Percentiles rank a stretch among this genome's conserved stretches.
These are phyloP conservation scores for Diaporthe batatas DNA, from an alignment of 2,329 filamentous ascomycete species.

Conservation along the genomic window DNA sequence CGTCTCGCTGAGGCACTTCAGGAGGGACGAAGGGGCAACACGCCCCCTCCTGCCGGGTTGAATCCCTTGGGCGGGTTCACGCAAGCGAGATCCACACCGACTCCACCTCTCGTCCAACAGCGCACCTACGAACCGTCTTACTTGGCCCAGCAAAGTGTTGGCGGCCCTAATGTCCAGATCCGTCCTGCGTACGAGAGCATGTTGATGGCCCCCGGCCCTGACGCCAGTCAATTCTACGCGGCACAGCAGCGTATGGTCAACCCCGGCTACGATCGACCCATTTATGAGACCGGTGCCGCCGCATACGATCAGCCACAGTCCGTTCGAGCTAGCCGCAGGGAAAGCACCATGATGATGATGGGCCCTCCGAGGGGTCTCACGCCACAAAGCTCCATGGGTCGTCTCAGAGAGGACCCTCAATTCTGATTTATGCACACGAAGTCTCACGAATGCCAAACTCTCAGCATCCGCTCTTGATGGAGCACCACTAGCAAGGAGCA, in stretches of 20 bases:
- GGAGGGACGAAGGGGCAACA: slow-evolving; percentile 56
- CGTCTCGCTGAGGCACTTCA: slow-evolving; percentile 58
- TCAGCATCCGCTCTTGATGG: slow-evolving; percentile 22
- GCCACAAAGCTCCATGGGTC: slow-evolving; percentile 65
- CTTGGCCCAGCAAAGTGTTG: slow-evolving; percentile 52
- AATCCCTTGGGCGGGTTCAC: slow-evolving; percentile 46
- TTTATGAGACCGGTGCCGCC: slow-evolving; percentile 49
- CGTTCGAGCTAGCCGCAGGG: slow-evolving; percentile 64
- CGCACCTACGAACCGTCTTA: slow-evolving; percentile 61
- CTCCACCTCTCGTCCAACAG: slow-evolving; percentile 57
- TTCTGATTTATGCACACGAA: slow-evolving; percentile 51
- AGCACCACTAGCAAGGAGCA: slow-evolving; percentile 18
- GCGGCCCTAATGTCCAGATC: slow-evolving; percentile 48
- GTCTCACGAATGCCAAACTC: slow-evolving; percentile 7
- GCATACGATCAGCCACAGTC: slow-evolving; percentile 54
- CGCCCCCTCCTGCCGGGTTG: slow-evolving; percentile 58
- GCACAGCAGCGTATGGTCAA: slow-evolving; percentile 45
- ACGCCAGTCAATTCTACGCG: slow-evolving; percentile 50
- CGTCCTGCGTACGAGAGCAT: slow-evolving; percentile 63
- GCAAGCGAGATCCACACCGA: slow-evolving; percentile 55
- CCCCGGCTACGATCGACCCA: slow-evolving; percentile 56
- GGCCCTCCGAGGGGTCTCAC: slow-evolving; percentile 61
- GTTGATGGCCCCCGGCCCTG: slow-evolving; percentile 52
- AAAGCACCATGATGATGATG: slow-evolving; percentile 72
- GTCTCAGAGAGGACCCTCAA: slow-evolving; percentile 67